Evolutionary conservation across 1,139 yeast genomes (phyloP), one percentile per base, ranked within the genome.

Genomic region (Suhomyces bolitotheri): DNA sequence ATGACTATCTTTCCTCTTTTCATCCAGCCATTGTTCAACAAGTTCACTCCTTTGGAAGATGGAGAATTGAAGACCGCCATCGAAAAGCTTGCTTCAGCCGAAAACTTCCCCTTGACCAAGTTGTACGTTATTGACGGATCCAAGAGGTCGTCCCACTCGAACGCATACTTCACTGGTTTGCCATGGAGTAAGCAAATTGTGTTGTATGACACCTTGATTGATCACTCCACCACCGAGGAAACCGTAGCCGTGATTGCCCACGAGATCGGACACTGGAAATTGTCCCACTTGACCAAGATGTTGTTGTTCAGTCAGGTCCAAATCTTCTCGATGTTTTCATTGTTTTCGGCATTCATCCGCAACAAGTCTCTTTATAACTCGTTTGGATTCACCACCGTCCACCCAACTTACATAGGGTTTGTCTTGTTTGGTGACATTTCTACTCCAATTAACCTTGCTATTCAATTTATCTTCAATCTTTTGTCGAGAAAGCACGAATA

Each of bases 171-270:
- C 58, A 80, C 86, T 48, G 98, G 98, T 5, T 73, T 92, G 51
- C 98, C 98, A 29, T 90, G 97, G 94, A 82, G 89, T 39, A 92
- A 92, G 64, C 92, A 90, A 60, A 92, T 92, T 63, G 97, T 92
- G 32, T 74, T 92, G 36, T 92, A 73, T 58, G 98, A 92, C 53
- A 92, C 97, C 7, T 75, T 92, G 63, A 82, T 92, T 47, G 81
- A 85, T 43, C 84, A 86, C 39, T 81, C 90, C 21, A 66, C 89
- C 22, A 76, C 79, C 22, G 76, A 76, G 31, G 96, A 92, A 62
- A 86, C 90, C 21, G 88, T 90, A 36, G 97, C 98, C 27, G 96
- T 92, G 1, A 72, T 92, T 51, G 97, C 96, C 15, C 98, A 92
- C 57, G 98, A 92, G 66, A 84, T 92, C 49, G 98, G 98, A 31